Evolutionary conservation across 2,329 filamentous ascomycete genomes (phyloP).

Genomic region (Paracoccidioides lutzii): DNA sequence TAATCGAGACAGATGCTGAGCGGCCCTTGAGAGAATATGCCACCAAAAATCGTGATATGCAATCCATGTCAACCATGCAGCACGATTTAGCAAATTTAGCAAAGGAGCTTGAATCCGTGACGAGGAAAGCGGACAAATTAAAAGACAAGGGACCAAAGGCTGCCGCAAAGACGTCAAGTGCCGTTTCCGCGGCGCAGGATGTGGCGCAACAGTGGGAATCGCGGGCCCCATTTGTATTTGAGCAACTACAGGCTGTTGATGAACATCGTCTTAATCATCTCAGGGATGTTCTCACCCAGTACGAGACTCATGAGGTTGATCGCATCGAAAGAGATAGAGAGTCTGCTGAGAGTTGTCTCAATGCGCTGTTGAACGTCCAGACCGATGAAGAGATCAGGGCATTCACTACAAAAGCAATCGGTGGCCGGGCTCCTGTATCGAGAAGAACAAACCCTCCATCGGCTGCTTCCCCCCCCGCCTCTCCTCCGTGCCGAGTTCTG

Average conservation of each 20-base stretch:
- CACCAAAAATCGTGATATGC: conserved; percentile 58
- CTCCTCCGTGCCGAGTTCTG: conserved; percentile 12
- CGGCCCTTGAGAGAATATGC: conserved; percentile 65
- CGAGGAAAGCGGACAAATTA: conserved; percentile 75
- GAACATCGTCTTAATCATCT: conserved; percentile 81
- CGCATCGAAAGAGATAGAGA: conserved; percentile 63
- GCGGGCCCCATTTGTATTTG: conserved; percentile 88
- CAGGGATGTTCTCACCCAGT: conserved; percentile 80
- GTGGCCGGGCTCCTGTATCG: conserved; percentile 21
- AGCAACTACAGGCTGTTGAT: conserved; percentile 80
- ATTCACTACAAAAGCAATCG: conserved; percentile 28
- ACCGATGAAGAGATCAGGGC: conserved; percentile 69
- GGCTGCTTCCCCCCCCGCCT: conserved; percentile 14
- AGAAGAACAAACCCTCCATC: conserved; percentile 12
- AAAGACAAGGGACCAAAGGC: conserved; percentile 61
- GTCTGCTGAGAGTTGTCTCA: conserved; percentile 66
- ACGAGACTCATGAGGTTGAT: conserved; percentile 85
- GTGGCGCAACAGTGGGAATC: conserved; percentile 83
- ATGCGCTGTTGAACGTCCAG: conserved; percentile 70
- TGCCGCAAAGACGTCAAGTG: conserved; percentile 63
- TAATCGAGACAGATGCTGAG: conserved; percentile 83
- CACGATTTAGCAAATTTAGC: conserved; percentile 68
- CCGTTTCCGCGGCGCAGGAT: conserved; percentile 58
- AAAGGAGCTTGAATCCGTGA: conserved; percentile 70
- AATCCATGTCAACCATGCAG: conserved; percentile 67